Conservation (phyloP, 805 yeast species). For the Candida andamanensis region DNA sequence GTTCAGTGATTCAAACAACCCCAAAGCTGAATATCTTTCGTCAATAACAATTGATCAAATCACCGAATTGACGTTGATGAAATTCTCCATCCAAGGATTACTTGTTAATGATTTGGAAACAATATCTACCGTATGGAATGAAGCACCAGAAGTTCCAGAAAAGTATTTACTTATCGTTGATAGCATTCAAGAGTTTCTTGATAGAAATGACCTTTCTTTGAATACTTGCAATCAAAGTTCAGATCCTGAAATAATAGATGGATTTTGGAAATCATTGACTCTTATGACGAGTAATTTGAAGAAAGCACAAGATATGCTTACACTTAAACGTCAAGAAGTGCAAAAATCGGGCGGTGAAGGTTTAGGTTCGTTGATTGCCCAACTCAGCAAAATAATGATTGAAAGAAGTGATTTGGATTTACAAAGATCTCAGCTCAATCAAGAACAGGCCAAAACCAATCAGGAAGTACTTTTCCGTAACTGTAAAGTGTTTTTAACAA, state of each 20-base stretch:
- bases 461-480: constrained; percentile 30
- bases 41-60: constrained; percentile 22
- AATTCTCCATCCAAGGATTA: constrained; percentile 24
- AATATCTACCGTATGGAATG: constrained; percentile 30
- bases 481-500: constrained; percentile 39
- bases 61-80: constrained; percentile 27
- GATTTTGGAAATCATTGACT: constrained; percentile 38
- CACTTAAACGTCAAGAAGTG: constrained; percentile 13
- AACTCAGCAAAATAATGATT: constrained; percentile 39
- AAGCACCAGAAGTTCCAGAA: constrained; percentile 25
- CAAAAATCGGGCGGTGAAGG: constrained; percentile 18
- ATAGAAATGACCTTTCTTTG: constrained; percentile 22
- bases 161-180: constrained; percentile 39
- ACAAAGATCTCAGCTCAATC: constrained; percentile 38
- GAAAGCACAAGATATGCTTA: constrained; percentile 31
- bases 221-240: constrained; percentile 4
- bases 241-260: constrained; percentile 11
- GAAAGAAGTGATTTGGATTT: constrained; percentile 50
- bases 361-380: constrained; percentile 27
- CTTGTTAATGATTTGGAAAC: constrained; percentile 18
- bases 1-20: constrained; percentile 14
- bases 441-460: constrained; percentile 27
- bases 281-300: constrained; percentile 34
- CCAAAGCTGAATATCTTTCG: constrained; percentile 20
- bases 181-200: constrained; percentile 39